Evolutionary conservation across 2,329 filamentous ascomycete genomes (phyloP).

Genomic region (Colletotrichum musae): DNA sequence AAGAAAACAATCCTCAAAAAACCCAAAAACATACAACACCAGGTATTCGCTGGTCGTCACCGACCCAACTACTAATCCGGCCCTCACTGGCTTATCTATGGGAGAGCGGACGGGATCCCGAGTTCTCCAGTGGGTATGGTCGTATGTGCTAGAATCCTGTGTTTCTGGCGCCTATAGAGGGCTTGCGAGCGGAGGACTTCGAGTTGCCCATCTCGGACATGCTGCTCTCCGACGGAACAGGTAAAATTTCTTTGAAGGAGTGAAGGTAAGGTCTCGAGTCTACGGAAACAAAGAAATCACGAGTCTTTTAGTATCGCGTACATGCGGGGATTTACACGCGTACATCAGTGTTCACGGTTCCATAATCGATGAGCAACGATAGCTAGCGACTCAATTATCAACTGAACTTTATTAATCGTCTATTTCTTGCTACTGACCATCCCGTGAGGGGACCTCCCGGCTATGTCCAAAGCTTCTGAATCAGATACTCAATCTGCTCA

Average conservation of each 20-base stretch:
- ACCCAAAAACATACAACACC: not conserved
- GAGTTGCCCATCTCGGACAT: too few relatives aligned
- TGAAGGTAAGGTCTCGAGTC: too few relatives aligned
- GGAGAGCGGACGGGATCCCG: not conserved
- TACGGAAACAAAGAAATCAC: too few relatives aligned
- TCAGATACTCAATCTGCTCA: conserved; percentile 56
- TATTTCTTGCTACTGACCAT: not conserved
- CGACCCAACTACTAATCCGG: not conserved
- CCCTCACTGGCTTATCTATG: not conserved
- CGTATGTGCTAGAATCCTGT: not conserved
- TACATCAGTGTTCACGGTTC: too few relatives aligned
- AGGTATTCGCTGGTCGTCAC: not conserved
- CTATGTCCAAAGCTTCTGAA: conserved; percentile 42
- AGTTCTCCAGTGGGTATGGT: not conserved
- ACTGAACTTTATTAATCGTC: not conserved
- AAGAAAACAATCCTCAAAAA: not conserved
- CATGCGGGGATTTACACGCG: too few relatives aligned
- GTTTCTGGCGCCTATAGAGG: too few relatives aligned
- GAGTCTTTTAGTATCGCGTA: too few relatives aligned
- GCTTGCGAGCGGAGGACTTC: too few relatives aligned
- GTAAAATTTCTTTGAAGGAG: too few relatives aligned
- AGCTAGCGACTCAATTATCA: too few relatives aligned
- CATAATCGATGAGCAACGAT: too few relatives aligned
- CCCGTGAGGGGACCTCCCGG: not conserved
- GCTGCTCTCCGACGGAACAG: too few relatives aligned